Base-by-base conservation (phyloP, 2,329 filamentous ascomycete genomes). In the Monosporascus sp. region DNA sequence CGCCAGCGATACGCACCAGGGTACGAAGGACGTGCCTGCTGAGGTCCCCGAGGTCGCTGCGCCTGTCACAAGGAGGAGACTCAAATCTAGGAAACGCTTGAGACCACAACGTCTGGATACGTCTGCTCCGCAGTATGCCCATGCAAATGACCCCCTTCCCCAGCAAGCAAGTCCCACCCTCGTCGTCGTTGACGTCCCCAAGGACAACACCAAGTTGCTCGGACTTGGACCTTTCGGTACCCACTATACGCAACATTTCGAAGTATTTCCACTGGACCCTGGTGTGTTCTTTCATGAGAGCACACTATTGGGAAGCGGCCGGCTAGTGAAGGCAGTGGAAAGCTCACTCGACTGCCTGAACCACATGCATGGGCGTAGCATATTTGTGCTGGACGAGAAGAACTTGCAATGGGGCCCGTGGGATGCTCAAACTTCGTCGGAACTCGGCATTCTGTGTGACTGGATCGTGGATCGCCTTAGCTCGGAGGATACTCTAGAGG, bases 161-260 rank as follows among this genome's bases (percentile, higher is more conserved):
- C 54, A 67, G 56, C 58, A 66, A 20, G 48, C 59, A 41, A 62
- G 54, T 20, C 57, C 50, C 20, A 53, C 61, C 31, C 60, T 66
- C 7, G 58, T 59, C 3, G 59, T 57, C 6, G 53, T 60, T 3
- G 52, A 60, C 16, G 46, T 51, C 4, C 52, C 61, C 3, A 54
- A 59, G 48, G 57, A 59, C n/a, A 55, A 57, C 5, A 61, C 64
- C 44, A 80, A 76, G 56, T 63, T 86, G n/a, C 59, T 65, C 11
- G 82, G 83, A 1, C 69, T 87, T 7, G 82, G 79, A 0, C 80
- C 82, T 1, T 85, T 82, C 63, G 84, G 84, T 1, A 82, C 80
- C 1, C 74, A 76, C 24, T 87, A 86, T 63, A 80, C 82, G 0
- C 76, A 80, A 36, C 78, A 87, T 61, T 87, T 87, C 56, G 82